A percentile compares a stretch with the other conserved stretches of the same genome.
Conservation (phyloP, 768 basidiomycete genomes). For the Hericium erinaceus region DNA sequence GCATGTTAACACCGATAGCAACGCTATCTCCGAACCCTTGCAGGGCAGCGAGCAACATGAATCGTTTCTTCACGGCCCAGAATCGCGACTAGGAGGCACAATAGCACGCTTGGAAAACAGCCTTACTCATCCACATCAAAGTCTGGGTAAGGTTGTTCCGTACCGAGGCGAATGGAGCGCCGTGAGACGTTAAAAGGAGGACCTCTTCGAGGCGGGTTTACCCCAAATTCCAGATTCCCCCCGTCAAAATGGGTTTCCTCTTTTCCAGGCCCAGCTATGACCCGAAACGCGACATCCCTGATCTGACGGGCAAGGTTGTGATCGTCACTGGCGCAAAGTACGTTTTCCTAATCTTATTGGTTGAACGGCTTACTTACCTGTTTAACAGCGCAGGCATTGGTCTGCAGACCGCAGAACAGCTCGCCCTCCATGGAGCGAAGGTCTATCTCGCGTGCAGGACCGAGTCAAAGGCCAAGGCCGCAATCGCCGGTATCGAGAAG, state of each 20-base stretch:
- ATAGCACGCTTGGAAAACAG: too few species aligned
- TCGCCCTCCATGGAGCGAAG: slow-evolving; percentile 27
- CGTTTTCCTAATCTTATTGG: slow-evolving; percentile 11
- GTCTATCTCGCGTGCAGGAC: slow-evolving; percentile 19
- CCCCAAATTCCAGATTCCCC: too few species aligned
- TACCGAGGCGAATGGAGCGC: too few species aligned
- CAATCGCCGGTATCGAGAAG: slow-evolving; percentile 14
- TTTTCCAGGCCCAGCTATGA: slow-evolving; percentile 6
- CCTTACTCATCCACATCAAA: too few species aligned
- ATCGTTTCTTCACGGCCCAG: too few species aligned
- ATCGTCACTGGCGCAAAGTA: slow-evolving; percentile 54
- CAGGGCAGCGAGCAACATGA: too few species aligned
- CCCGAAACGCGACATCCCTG: slow-evolving; percentile 32
- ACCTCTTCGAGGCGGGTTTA: too few species aligned
- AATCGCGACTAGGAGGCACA: too few species aligned
- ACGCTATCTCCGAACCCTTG: too few species aligned
- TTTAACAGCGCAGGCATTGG: slow-evolving; percentile 37
- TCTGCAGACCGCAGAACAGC: slow-evolving; percentile 39
- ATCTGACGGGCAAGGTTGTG: slow-evolving; percentile 39
- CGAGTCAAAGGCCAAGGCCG: slow-evolving; percentile 6
- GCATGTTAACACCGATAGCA: too few species aligned
- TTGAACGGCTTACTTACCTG: not conserved
- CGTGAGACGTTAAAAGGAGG: too few species aligned
- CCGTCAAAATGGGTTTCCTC: not conserved
- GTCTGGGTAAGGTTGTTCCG: too few species aligned